These are phyloP conservation scores for Paramyrothecium roridum DNA, from an alignment of 2,329 filamentous ascomycete species.

Conservation along the genomic window DNA sequence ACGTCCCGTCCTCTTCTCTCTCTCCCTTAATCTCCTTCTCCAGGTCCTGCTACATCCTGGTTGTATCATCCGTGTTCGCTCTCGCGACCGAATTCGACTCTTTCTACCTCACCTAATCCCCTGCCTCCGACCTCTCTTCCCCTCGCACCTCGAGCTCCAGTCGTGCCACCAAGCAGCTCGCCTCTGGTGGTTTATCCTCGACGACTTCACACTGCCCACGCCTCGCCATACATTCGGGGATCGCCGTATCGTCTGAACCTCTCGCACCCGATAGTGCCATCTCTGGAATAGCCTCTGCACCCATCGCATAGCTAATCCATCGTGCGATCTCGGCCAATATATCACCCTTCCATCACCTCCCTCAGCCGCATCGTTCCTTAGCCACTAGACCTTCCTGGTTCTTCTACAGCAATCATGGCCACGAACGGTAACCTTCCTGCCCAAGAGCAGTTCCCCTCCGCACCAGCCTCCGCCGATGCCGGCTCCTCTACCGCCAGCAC, in stretches of 20 bases:
- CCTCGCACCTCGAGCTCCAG: background rate
- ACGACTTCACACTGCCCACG: background rate
- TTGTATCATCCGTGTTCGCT: background rate
- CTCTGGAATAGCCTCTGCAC: background rate
- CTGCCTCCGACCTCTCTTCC: background rate
- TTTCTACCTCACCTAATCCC: background rate
- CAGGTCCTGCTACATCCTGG: background rate
- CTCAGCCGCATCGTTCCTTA: background rate
- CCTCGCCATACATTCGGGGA: too few species aligned
- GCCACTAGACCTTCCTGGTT: background rate
- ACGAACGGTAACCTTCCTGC: conserved; percentile 53
- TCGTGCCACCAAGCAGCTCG: background rate
- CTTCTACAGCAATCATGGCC: conserved; percentile 40
- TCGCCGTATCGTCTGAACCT: background rate
- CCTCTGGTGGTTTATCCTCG: background rate
- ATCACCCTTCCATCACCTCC: background rate
- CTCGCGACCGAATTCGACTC: too few species aligned
- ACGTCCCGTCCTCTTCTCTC: background rate
- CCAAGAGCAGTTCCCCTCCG: conserved; percentile 38
- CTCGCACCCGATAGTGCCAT: background rate
- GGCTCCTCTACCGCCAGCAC: conserved; percentile 29
- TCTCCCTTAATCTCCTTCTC: background rate
- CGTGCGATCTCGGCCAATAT: background rate
- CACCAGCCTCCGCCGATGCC: conserved; percentile 33
- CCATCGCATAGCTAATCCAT: background rate